Base-by-base conservation (phyloP, 1,284 basidiomycete genomes). In the Fomitopsis palustris region DNA sequence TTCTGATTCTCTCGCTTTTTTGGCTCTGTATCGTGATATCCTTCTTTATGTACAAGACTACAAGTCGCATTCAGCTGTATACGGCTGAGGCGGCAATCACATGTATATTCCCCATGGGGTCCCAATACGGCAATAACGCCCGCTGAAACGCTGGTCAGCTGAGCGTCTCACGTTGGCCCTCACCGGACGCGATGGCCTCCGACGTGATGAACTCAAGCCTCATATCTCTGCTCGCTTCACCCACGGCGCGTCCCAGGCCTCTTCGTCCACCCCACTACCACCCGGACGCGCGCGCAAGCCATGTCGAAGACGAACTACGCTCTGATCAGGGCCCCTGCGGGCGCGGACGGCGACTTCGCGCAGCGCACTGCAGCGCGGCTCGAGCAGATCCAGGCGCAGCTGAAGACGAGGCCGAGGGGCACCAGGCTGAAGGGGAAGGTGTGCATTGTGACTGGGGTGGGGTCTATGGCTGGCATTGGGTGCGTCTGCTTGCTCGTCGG, bases 371-470 rank as follows among this genome's bases (percentile, higher is more conserved):
- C 82, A 14, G 76, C 81, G 6, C 83, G 93, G 21, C 78, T 95
- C 42, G 74, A 85, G 55, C 81, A 81, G 65, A 86, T 95, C 58
- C 86, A 87, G 69, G 78, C 82, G 0, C 93, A 95, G 62, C 79
- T 95, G 25, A 73, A 80, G 54, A 76, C 72, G 19, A 68, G 82
- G 33, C 80, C 86, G 33, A 80, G 88, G 38, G 76, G 79, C 42
- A 77, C 74, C 19, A 82, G 86, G 63, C 79, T 96, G 64, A 80
- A 81, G 67, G 86, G 81, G 64, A 96, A 95, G 74, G 92, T 96
- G n/a, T 93, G 90, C 68, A 83, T 97, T 64, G 84, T 97, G 63
- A 97, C 95, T 0, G 95, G 95, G 16, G 92, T 89, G 27, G 88
- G 88, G 27, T 93, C 91, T 19, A 69, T 90, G 64, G 87, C 87